Evolutionary conservation across 2,329 filamentous ascomycete genomes (phyloP), one percentile per base, ranked within the genome.

Genomic region (Colletotrichum coccodes): DNA sequence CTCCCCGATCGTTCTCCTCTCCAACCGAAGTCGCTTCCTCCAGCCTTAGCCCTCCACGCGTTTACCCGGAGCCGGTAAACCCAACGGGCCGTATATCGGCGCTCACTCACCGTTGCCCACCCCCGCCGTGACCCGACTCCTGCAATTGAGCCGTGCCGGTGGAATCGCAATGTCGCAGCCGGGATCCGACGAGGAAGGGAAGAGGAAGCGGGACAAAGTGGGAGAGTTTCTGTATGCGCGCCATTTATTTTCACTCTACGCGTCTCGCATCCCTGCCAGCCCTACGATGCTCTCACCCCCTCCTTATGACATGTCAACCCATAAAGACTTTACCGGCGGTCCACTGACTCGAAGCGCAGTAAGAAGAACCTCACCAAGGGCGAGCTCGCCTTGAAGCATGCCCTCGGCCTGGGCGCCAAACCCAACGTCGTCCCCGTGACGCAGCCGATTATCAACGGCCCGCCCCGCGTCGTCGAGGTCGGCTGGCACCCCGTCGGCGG

Each of bases 401-500:
- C 80, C 18, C 74, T 84, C 11, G 83, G 84, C 1, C 79, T 86
- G 4, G 84, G 84, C 64, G 75, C 78, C 34, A 78, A 76, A 49
- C 81, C 83, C 21, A 85, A 84, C 71, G 82, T 79, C 3, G 76
- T 86, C 28, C 84, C 83, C 2, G 71, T 76, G 0, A 78, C 74
- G 7, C 77, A 81, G 59, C 79, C 83, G 1, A 72, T 75, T 34
- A 77, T 82, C 63, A 76, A 78, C 61, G 79, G 74, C 21, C 74
- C 75, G 18, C 75, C 79, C 7, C 79, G 84, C n/a, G 74, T 76
- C 0, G 86, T 89, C 34, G 79, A 85, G 72, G 82, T 89, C 30
- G 87, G 86, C 26, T 89, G 87, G 87, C 87, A 89, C 74, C 87
- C 87, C 1, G 86, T 89, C 7, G 86, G 82, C 18, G 87, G 87